Conservation (phyloP, 164 flowering plant species). For the Echeveria elegans region DNA sequence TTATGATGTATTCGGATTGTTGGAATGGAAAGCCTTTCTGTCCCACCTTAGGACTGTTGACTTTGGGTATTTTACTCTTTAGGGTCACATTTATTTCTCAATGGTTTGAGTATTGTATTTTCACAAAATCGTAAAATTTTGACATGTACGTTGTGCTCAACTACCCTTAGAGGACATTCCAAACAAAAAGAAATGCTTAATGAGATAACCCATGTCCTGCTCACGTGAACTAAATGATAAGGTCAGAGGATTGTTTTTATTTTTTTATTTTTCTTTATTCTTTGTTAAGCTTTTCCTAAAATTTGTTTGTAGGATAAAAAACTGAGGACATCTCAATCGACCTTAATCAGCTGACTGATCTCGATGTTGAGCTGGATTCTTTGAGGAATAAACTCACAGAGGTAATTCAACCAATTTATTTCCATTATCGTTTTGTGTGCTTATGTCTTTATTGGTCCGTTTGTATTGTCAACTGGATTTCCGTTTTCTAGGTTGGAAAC, state of each 20-base stretch:
- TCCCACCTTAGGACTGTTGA: neutral
- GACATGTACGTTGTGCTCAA: neutral
- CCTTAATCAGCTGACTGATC: slow-evolving; percentile 28
- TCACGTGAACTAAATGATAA: neutral
- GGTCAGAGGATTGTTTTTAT: neutral
- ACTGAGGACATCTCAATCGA: slow-evolving; percentile 17
- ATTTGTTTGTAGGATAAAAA: slow-evolving; percentile 23
- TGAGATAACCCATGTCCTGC: neutral
- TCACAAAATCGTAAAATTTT: neutral
- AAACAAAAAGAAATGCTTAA: neutral
- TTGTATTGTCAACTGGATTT: neutral
- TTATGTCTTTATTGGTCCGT: neutral
- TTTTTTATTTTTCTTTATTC: neutral
- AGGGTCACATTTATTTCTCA: neutral
- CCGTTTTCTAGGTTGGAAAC: slow-evolving; percentile 33
- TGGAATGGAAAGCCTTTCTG: neutral
- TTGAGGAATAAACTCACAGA: slow-evolving; percentile 43
- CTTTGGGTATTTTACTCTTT: neutral
- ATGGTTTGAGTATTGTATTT: neutral
- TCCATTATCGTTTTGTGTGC: neutral
- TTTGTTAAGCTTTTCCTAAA: neutral
- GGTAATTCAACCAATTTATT: slow-evolving; percentile 27
- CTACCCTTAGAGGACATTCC: neutral
- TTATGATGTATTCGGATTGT: neutral
- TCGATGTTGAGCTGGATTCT: slow-evolving; percentile 47